phyloP scores from a whole-genome alignment of 305 asterid genomes.

The Caryopteris hybrid region DNA sequence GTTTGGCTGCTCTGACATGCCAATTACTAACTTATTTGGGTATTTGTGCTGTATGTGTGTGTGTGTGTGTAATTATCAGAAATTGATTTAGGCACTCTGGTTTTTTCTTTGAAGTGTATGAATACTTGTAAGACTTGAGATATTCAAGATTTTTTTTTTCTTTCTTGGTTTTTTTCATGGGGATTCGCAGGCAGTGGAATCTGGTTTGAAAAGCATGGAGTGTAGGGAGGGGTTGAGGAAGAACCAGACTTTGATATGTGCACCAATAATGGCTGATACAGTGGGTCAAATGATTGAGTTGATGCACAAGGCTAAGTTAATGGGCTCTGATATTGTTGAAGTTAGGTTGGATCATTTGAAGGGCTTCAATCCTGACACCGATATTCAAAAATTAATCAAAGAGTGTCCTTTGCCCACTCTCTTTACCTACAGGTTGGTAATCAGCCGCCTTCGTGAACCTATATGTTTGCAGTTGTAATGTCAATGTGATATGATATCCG shows the following conservation, averaged over 20 bases:
- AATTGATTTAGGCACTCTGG: background rate
- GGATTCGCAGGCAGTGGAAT: slow-evolving; percentile 45
- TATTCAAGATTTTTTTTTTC: slow-evolving; percentile 2
- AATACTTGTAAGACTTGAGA: background rate
- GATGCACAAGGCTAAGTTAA: slow-evolving; percentile 66
- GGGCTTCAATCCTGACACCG: slow-evolving; percentile 46
- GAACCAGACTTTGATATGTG: slow-evolving; percentile 81
- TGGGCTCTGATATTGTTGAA: slow-evolving; percentile 91
- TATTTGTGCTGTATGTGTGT: background rate
- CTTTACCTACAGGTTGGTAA: slow-evolving; percentile 82
- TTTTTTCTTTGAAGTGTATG: background rate
- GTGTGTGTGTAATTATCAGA: background rate
- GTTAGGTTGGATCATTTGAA: slow-evolving; percentile 81
- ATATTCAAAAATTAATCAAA: slow-evolving; percentile 54
- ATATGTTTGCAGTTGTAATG: background rate
- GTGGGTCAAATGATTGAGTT: slow-evolving; percentile 64
- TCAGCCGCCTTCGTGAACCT: slow-evolving; percentile 11
- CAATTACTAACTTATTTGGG: background rate
- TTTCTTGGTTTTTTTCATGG: too few relatives aligned
- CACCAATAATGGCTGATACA: slow-evolving; percentile 87
- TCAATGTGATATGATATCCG: background rate
- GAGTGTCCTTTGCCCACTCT: slow-evolving; percentile 88
- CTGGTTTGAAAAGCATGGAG: slow-evolving; percentile 41
- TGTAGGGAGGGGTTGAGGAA: slow-evolving; percentile 38
- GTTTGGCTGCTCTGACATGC: slow-evolving; percentile 12